Evolutionary conservation across 1,284 basidiomycete species (phyloP).

Genomic region (Irpex sp.): DNA sequence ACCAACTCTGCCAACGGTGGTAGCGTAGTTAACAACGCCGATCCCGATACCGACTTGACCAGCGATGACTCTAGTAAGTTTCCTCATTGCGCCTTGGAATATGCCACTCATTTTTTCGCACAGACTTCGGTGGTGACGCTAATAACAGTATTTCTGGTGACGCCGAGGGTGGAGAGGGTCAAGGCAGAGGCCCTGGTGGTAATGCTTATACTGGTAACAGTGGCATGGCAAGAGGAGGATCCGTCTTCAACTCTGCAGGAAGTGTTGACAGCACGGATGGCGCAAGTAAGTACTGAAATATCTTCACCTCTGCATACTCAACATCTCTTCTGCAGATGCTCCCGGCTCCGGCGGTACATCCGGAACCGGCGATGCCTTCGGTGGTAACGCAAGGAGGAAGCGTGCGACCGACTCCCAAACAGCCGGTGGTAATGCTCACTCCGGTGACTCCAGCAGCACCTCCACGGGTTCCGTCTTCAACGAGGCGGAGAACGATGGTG

Average conservation of each 20-base stretch:
- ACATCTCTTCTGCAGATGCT: slow-evolving; percentile 9
- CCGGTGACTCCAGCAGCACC: slow-evolving; percentile 16
- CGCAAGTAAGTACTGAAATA: slow-evolving; percentile 9
- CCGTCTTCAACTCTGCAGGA: slow-evolving; percentile 12
- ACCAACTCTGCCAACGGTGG: slow-evolving; percentile 10
- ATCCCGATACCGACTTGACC: slow-evolving; percentile 2
- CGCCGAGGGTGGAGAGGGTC: slow-evolving; percentile 12
- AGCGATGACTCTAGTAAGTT: slow-evolving; percentile 16
- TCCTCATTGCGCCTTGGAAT: background rate
- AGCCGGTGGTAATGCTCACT: slow-evolving; percentile 22
- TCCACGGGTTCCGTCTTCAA: slow-evolving; percentile 16
- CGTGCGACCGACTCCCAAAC: slow-evolving; percentile 15
- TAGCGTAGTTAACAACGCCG: slow-evolving; percentile 5
- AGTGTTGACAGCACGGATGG: slow-evolving; percentile 10
- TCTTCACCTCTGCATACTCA: background rate
- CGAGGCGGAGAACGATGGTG: slow-evolving; percentile 10
- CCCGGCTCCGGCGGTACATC: slow-evolving; percentile 16
- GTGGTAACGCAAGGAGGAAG: slow-evolving; percentile 16
- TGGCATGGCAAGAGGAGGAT: slow-evolving; percentile 12
- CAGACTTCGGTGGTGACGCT: slow-evolving; percentile 15
- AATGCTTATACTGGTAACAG: slow-evolving; percentile 15
- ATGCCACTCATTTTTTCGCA: background rate
- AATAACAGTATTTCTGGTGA: slow-evolving; percentile 7
- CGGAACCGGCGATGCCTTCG: slow-evolving; percentile 16
- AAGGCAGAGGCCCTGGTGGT: slow-evolving; percentile 15